Conservation (phyloP, 176 grass and related monocot genomes). For the Hsuehochloa calcarea region DNA sequence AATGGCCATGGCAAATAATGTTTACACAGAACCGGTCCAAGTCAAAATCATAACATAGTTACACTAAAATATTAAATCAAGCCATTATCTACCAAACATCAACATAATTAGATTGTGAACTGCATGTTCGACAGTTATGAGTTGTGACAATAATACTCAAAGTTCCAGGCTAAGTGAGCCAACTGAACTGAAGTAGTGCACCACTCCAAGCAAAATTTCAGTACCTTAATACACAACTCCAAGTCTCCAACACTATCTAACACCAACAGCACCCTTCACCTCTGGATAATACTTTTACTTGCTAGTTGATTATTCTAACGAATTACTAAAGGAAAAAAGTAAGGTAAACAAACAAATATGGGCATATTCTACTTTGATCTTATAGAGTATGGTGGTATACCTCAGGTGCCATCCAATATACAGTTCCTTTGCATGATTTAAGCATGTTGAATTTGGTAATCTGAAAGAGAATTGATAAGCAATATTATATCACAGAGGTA, state of each 20-base stretch:
- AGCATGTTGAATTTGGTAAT: constrained; percentile 63
- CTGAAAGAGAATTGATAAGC: constrained; percentile 50
- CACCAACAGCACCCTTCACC: background rate
- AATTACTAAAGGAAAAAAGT: constrained; percentile 8
- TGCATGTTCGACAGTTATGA: background rate
- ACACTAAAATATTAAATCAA: constrained; percentile 6
- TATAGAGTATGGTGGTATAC: constrained; percentile 43
- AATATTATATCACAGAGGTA: constrained; percentile 19
- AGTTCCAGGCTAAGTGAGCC: background rate
- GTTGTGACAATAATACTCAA: background rate
- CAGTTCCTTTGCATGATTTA: constrained; percentile 98
- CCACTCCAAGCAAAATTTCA: constrained; percentile 9
- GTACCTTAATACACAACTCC: background rate
- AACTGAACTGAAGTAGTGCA: constrained; percentile 7
- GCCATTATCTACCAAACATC: constrained; percentile 1
- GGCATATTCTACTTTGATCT: constrained; percentile 12
- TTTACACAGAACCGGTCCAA: background rate
- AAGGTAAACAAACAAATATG: background rate
- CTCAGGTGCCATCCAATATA: constrained; percentile 99
- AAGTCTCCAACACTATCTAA: constrained; percentile 3
- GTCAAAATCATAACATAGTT: background rate
- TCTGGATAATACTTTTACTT: background rate
- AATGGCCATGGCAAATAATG: background rate
- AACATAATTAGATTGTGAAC: constrained; percentile 9
- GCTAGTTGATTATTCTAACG: background rate